These are phyloP conservation scores for Xylaria sp. DNA, from an alignment of 2,329 filamentous ascomycete genomes.

Conservation along the genomic window DNA sequence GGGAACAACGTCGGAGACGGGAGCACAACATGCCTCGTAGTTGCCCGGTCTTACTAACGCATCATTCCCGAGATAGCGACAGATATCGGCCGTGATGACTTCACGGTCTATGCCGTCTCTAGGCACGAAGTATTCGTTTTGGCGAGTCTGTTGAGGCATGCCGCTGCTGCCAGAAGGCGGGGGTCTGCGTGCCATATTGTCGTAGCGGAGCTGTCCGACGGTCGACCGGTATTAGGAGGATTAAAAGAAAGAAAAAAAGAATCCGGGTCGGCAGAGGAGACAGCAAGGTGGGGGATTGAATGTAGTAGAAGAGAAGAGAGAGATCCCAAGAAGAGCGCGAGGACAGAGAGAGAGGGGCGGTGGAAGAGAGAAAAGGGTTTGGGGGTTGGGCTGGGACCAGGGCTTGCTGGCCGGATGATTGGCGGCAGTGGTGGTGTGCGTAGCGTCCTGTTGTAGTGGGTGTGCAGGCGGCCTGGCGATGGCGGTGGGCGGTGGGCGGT, in stretches of 20 bases:
- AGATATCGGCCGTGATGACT: conserved; percentile 86
- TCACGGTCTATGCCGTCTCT: conserved; percentile 84
- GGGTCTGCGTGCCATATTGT: conserved; percentile 52
- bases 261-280: conserved; percentile 37
- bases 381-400: conserved; percentile 42
- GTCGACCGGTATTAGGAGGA: conserved; percentile 39
- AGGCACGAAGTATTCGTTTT: conserved; percentile 84
- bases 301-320: conserved; percentile 33
- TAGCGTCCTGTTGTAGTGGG: conserved; percentile 16
- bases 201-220: conserved; percentile 37
- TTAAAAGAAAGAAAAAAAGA: conserved; percentile 31
- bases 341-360: conserved; percentile 45
- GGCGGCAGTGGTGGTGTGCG: conserved; percentile 26
- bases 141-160: conserved; percentile 58
- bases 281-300: conserved; percentile 33
- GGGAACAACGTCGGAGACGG: conserved; percentile 16
- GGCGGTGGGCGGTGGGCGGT: conserved; percentile 23
- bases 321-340: conserved; percentile 41
- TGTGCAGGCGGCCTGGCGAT: conserved; percentile 26
- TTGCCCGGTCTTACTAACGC: conserved; percentile 79
- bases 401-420: conserved; percentile 34
- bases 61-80: conserved; percentile 85
- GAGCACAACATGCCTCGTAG: conserved; percentile 68
- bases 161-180: conserved; percentile 51
- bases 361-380: conserved; percentile 37